These are phyloP conservation scores for Nematodospora anomalae DNA, from an alignment of 1,139 yeast species.

Conservation along the genomic window DNA sequence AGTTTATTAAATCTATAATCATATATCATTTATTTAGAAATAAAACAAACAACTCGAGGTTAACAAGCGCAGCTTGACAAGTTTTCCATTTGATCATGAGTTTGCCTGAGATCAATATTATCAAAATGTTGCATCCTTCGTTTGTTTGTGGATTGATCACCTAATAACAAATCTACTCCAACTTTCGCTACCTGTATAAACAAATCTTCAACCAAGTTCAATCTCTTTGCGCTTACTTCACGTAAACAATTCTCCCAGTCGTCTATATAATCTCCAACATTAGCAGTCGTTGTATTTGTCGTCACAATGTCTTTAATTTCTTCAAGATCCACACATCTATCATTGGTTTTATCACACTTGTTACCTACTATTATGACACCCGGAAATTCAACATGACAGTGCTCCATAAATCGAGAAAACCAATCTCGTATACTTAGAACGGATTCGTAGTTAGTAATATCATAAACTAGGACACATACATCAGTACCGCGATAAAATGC, in stretches of 20 bases:
- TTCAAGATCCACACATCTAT: constrained; percentile 41
- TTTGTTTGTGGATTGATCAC: constrained; percentile 13
- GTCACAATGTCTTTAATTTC: constrained; percentile 45
- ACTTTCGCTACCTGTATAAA: constrained; percentile 47
- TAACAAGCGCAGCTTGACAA: constrained; percentile 26
- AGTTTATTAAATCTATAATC: not conserved
- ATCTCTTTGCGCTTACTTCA: constrained; percentile 46
- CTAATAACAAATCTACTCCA: constrained; percentile 29
- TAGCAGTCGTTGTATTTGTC: constrained; percentile 22
- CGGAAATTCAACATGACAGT: constrained; percentile 51
- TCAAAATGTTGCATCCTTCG: constrained; percentile 38
- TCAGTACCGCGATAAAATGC: constrained; percentile 65
- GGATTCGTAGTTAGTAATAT: constrained; percentile 55
- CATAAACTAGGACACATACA: constrained; percentile 57
- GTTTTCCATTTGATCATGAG: constrained; percentile 4
- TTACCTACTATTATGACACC: constrained; percentile 58
- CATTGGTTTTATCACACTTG: constrained; percentile 43
- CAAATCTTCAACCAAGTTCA: constrained; percentile 37
- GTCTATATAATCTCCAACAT: constrained; percentile 34
- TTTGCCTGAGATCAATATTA: constrained; percentile 32
- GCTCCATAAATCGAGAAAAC: constrained; percentile 51
- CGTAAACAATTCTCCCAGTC: constrained; percentile 45
- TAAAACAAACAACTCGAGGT: constrained; percentile 1
- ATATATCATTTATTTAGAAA: not conserved
- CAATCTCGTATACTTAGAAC: constrained; percentile 52